Conservation (phyloP, 2,329 filamentous ascomycete genomes). For the Ophiosphaerella narmari region DNA sequence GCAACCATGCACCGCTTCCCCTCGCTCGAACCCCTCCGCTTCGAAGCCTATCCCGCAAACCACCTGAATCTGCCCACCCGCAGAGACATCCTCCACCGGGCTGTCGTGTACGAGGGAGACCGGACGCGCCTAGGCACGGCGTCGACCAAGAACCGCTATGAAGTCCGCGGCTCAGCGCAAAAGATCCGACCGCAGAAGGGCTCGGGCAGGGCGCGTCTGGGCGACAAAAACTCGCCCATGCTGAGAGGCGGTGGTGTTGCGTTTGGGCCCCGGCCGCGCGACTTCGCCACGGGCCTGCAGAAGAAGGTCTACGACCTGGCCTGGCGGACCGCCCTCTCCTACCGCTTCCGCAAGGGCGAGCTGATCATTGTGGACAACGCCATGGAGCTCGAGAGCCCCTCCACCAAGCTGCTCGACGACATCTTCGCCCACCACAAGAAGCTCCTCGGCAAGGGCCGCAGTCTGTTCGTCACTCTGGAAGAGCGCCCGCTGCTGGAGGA, state of each 20-base stretch:
- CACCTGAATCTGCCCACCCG: slow-evolving; percentile 87
- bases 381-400: slow-evolving; percentile 70
- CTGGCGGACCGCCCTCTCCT: slow-evolving; percentile 91
- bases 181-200: slow-evolving; percentile 92
- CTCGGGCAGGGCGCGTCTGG: slow-evolving; percentile 75
- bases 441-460: slow-evolving; percentile 39
- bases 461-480: slow-evolving; percentile 35
- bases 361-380: slow-evolving; percentile 82
- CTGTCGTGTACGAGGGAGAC: slow-evolving; percentile 91
- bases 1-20: slow-evolving; percentile 92
- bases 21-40: slow-evolving; percentile 77
- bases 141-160: slow-evolving; percentile 59
- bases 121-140: slow-evolving; percentile 79
- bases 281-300: slow-evolving; percentile 83
- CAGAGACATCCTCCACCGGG: slow-evolving; percentile 88
- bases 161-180: slow-evolving; percentile 80
- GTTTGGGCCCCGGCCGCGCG: slow-evolving; percentile 87
- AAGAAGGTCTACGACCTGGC: slow-evolving; percentile 93
- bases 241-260: slow-evolving; percentile 83
- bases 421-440: slow-evolving; percentile 71
- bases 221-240: slow-evolving; percentile 80
- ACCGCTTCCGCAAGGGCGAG: slow-evolving; percentile 86
- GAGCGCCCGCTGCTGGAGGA: slow-evolving; percentile 61
- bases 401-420: slow-evolving; percentile 66
- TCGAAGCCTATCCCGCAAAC: slow-evolving; percentile 77